Percentiles rank a stretch among this genome's conserved stretches.
Evolutionary conservation across 768 basidiomycete species (phyloP).

Genomic region (Tulasnella sp.): DNA sequence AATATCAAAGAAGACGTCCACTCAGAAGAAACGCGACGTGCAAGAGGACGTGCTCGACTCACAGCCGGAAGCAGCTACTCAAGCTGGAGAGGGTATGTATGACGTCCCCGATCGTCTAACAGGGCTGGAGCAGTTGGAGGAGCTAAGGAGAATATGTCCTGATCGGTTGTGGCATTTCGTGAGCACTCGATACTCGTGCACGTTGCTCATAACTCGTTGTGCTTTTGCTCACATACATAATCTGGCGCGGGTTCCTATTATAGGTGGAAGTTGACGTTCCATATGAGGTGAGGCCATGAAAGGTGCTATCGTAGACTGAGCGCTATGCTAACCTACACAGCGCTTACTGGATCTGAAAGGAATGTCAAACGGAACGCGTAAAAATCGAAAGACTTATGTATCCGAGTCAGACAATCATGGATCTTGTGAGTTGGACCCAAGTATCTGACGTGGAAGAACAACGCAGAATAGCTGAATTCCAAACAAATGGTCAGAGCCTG

Average conservation of each 20-base stretch:
- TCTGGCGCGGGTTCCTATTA: background rate
- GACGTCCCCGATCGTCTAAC: constrained; percentile 83
- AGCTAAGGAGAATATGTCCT: constrained; percentile 65
- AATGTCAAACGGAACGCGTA: constrained; percentile 47
- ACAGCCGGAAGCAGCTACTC: background rate
- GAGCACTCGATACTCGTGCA: too few relatives aligned
- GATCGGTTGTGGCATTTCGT: constrained; percentile 85
- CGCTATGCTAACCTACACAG: background rate
- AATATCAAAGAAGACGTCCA: constrained; percentile 32
- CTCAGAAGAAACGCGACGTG: constrained; percentile 25
- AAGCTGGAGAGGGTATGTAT: constrained; percentile 34
- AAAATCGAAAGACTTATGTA: constrained; percentile 61
- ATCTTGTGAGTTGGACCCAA: constrained; percentile 64
- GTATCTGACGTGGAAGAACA: background rate
- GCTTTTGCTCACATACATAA: too few relatives aligned
- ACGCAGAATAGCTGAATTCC: background rate
- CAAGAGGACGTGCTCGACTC: background rate
- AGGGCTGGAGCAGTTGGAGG: constrained; percentile 65
- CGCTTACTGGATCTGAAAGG: constrained; percentile 33
- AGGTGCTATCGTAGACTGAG: too few relatives aligned
- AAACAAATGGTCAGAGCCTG: constrained; percentile 50
- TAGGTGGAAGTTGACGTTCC: constrained; percentile 81
- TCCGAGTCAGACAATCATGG: constrained; percentile 78
- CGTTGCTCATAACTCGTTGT: too few relatives aligned
- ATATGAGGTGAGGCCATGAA: constrained; percentile 46